A percentile compares a stretch with the other conserved stretches of the same genome.
These are phyloP conservation scores for Alternaria gaisen DNA, from an alignment of 2,329 filamentous ascomycete species.

Conservation along the genomic window DNA sequence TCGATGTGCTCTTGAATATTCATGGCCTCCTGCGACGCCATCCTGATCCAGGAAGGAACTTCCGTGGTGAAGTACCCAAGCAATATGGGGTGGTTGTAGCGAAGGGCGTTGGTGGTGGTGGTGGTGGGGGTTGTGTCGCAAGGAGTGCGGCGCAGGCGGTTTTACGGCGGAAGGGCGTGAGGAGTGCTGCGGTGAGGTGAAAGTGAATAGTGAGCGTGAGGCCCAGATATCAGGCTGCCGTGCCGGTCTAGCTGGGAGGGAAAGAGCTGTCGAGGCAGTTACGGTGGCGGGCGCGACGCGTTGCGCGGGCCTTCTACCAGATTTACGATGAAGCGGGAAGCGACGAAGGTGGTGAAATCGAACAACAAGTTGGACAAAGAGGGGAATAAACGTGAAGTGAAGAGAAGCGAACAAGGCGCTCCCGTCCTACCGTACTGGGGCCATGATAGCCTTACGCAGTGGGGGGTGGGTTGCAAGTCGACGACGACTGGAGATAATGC, in stretches of 20 bases:
- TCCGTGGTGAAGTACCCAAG: not conserved
- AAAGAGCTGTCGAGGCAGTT: constrained; percentile 15
- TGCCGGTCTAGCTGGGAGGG: constrained; percentile 7
- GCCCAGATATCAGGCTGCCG: constrained; percentile 12
- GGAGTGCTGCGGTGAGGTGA: constrained; percentile 1
- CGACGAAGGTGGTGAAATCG: not conserved
- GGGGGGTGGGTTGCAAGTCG: constrained; percentile 13
- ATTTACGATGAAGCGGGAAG: not conserved
- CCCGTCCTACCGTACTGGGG: constrained; percentile 12
- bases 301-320: constrained; percentile 8
- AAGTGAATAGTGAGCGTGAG: constrained; percentile 12
- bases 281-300: constrained; percentile 17
- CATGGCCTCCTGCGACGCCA: not conserved
- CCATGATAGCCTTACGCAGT: constrained; percentile 14
- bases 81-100: not conserved
- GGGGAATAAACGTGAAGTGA: not conserved
- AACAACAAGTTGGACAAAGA: constrained; percentile 3
- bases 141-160: constrained; percentile 6
- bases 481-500: constrained; percentile 5
- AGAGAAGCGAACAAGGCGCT: constrained; percentile 3
- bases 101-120: not conserved
- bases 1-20: constrained; percentile 10
- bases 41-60: not conserved
- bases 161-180: constrained; percentile 2
- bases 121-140: not conserved